Evolutionary conservation across 129 eudicot species (phyloP).

Genomic region (Pittosporum tobira): DNA sequence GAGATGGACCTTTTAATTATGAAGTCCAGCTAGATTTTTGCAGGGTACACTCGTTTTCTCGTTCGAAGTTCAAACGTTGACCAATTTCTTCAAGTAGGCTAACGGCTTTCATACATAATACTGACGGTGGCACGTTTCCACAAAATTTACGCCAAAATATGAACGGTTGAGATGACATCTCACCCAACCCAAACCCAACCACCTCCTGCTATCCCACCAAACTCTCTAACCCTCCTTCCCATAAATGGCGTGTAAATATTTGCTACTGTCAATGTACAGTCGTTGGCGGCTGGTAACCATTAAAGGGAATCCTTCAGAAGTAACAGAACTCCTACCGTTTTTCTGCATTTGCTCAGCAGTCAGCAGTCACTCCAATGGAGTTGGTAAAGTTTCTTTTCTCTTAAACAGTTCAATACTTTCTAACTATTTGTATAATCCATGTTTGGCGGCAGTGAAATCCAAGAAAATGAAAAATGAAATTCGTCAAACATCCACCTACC

Average conservation of each 20-base stretch:
- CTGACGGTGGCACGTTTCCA: not conserved
- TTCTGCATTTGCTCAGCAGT: not conserved
- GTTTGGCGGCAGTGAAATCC: not conserved
- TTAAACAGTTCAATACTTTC: too few species aligned
- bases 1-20: too few species aligned
- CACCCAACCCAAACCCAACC: not conserved
- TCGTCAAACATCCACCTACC: not conserved
- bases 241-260: too few species aligned
- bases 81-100: too few species aligned
- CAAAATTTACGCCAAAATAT: not conserved
- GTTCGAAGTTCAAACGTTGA: too few species aligned
- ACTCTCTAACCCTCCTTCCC: not conserved
- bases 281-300: too few species aligned
- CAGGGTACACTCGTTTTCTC: too few species aligned
- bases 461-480: not conserved
- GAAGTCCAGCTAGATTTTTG: too few species aligned
- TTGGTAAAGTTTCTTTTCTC: not conserved
- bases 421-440: not conserved
- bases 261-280: too few species aligned
- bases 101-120: too few species aligned
- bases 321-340: not conserved
- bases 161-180: not conserved
- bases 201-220: too few species aligned
- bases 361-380: not conserved
- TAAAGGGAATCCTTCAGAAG: too few species aligned